Evolutionary conservation across 73 alveolate genomes (phyloP), one percentile per base, ranked within the genome.

Genomic region (Paramecium pentaurelia): DNA sequence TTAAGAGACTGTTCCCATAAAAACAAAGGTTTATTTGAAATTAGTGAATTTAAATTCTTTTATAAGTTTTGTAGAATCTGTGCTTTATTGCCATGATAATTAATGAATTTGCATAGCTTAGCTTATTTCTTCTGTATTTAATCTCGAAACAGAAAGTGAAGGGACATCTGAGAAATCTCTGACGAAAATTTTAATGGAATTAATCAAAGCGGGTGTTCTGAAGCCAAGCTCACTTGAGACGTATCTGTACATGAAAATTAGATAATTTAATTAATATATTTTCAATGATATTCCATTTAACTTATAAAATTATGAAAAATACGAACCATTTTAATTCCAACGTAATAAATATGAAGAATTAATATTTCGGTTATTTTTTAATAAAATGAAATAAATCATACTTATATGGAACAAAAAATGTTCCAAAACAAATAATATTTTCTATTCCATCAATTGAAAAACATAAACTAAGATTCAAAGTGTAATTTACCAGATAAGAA

Each of bases 101-200:
- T 20, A 36, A 75, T 75, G 88, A 75, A 75, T 75, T 25, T 75
- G 70, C 60, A 75, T 36, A 14, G 88, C 88, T 30, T 42, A 38
- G 38, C 38, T 75, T 16, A 75, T 20, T 75, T 75, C 88, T 38
- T 75, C 88, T 75, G 60, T 38, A 22, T 75, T 38, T 30, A 75
- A 42, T 75, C 18, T 36, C 68, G 60, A 38, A 42, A 42, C 68
- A 38, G 58, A 38, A 36, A 75, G n/a, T 38, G 38, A 38, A 30
- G 68, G 88, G 9, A 42, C 60, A 36, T 75, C 58, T 16, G 64
- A 30, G 47, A 75, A 75, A 75, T 75, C 88, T 75, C 68, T 38
- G 0, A 42, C 88, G n/a, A 42, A 36, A 30, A 75, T 36, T 42
- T 75, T 75, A 10, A 75, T 36, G 16, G 88, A 75, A 42, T 42